Evolutionary conservation across 768 basidiomycete species (phyloP).

Genomic region (Nidularia sp.): DNA sequence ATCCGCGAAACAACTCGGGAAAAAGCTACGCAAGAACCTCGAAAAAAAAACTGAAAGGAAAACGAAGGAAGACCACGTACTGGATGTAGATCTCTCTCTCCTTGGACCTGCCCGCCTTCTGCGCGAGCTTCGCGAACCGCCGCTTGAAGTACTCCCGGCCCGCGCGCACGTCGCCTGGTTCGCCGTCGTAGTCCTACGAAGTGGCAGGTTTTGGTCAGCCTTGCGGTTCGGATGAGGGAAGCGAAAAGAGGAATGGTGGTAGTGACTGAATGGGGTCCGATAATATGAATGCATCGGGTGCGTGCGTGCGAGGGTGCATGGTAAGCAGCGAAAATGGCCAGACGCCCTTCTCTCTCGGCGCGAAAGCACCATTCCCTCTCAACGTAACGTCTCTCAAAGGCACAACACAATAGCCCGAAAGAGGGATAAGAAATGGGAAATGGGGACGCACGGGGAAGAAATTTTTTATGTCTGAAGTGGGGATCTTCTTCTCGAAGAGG

Average conservation of each 20-base stretch:
- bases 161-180: conserved; percentile 62
- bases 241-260: neutral
- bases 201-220: too few species aligned
- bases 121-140: conserved; percentile 77
- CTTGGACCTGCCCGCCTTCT: conserved; percentile 80
- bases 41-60: too few species aligned
- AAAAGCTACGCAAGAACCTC: too few species aligned
- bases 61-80: conserved; percentile 41
- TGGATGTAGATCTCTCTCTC: conserved; percentile 93
- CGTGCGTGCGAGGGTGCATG: neutral
- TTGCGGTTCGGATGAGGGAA: neutral
- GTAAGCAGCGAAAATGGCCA: neutral
- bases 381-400: too few species aligned
- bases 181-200: conserved; percentile 78
- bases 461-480: conserved; percentile 77
- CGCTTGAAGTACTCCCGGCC: conserved; percentile 90
- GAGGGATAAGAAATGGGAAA: neutral
- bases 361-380: neutral
- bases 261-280: neutral
- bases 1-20: too few species aligned
- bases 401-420: too few species aligned
- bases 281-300: neutral
- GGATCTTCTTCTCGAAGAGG: conserved; percentile 82
- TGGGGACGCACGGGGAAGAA: conserved; percentile 71
- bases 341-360: neutral